These are phyloP conservation scores for Flammula alnicola DNA, from an alignment of 1,284 basidiomycete species.

Conservation along the genomic window DNA sequence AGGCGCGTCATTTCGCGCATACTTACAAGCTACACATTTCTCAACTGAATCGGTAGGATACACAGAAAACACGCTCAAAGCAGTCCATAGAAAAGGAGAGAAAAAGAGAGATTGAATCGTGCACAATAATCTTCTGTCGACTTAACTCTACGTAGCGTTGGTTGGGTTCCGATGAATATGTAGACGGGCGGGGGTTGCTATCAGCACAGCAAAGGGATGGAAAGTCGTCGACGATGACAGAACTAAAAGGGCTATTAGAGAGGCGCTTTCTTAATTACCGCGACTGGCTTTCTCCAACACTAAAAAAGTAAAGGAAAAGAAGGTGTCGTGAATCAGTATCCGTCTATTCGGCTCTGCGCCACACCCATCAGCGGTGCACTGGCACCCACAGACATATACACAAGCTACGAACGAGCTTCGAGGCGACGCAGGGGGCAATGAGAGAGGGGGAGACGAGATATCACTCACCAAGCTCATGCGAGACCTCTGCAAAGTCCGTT, in stretches of 20 bases:
- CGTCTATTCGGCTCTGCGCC: background rate
- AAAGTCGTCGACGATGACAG: too few relatives aligned
- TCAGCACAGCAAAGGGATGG: too few relatives aligned
- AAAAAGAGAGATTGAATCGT: too few relatives aligned
- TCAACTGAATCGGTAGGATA: too few relatives aligned
- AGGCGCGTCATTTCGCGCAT: too few relatives aligned
- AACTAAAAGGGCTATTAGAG: background rate
- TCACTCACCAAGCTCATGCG: conserved; percentile 74
- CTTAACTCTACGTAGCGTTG: too few relatives aligned
- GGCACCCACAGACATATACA: background rate
- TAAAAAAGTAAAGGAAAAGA: background rate
- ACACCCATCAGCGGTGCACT: conserved; percentile 2
- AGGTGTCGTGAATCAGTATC: conserved; percentile 3
- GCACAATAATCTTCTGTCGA: too few relatives aligned
- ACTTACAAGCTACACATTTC: too few relatives aligned
- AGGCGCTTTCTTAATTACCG: conserved; percentile 10
- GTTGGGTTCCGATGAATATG: too few relatives aligned
- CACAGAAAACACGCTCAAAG: too few relatives aligned
- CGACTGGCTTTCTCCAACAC: conserved; percentile 16
- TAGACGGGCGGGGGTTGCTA: too few relatives aligned
- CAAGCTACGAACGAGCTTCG: background rate
- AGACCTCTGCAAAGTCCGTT: conserved; percentile 82
- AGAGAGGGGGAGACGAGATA: conserved; percentile 5
- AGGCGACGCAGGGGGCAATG: background rate
- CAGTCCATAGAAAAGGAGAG: too few relatives aligned